Conservation (phyloP, 495 filamentous ascomycete species). For the Penicillium turbatum region DNA sequence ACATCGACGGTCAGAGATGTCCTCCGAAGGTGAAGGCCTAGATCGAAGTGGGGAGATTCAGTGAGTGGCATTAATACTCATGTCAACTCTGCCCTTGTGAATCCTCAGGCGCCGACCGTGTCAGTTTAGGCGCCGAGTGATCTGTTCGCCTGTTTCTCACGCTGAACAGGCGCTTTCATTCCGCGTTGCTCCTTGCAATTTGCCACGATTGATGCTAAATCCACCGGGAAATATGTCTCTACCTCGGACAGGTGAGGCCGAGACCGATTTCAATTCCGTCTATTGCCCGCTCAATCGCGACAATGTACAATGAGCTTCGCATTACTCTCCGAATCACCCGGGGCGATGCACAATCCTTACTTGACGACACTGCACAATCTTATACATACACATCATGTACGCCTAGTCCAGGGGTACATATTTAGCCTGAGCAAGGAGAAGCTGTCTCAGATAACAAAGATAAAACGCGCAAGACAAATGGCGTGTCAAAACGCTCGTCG, state of each 20-base stretch:
- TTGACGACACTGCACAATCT: neutral
- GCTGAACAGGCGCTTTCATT: neutral
- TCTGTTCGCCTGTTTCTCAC: neutral
- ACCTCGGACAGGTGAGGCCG: too few species aligned
- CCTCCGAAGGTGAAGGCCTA: too few species aligned
- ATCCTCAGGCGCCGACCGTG: neutral
- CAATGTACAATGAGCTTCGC: neutral
- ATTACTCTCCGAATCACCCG: neutral
- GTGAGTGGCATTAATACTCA: too few species aligned
- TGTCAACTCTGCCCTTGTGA: too few species aligned
- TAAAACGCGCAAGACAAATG: neutral
- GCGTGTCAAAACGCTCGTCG: neutral
- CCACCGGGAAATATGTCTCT: too few species aligned
- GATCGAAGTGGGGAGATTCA: too few species aligned
- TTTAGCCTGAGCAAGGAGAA: constrained; percentile 1
- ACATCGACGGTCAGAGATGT: too few species aligned
- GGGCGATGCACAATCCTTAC: neutral
- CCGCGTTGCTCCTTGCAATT: neutral
- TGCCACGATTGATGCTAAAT: too few species aligned
- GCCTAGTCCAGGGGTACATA: neutral
- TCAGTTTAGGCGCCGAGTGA: too few species aligned
- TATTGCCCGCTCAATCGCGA: too few species aligned
- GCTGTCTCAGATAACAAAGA: neutral
- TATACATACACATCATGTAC: neutral
- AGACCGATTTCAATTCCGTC: too few species aligned